These are phyloP conservation scores for Penicillium fimorum DNA, from an alignment of 495 filamentous ascomycete genomes.

Conservation along the genomic window DNA sequence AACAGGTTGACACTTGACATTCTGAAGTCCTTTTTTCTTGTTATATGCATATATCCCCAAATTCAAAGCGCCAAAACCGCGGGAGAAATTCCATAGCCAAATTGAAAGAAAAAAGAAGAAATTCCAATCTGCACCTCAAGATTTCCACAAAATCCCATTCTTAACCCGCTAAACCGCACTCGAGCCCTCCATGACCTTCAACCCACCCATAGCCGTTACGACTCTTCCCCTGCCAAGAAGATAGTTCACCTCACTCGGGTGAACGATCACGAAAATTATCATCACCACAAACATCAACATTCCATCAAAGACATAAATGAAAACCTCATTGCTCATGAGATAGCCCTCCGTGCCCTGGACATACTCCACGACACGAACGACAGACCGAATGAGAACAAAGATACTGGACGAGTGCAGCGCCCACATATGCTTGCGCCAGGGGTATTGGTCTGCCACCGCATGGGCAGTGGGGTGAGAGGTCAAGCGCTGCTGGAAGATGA, in stretches of 20 bases:
- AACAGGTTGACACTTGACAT: constrained; percentile 11
- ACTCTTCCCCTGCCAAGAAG: constrained; percentile 21
- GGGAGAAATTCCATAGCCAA: not conserved
- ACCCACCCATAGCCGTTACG: constrained; percentile 23
- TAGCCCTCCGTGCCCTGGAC: constrained; percentile 52
- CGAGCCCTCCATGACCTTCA: constrained; percentile 14
- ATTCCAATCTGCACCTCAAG: not conserved
- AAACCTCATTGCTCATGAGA: constrained; percentile 56
- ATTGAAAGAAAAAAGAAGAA: not conserved
- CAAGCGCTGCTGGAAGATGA: constrained; percentile 42
- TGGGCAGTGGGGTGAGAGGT: constrained; percentile 19
- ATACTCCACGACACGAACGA: constrained; percentile 65
- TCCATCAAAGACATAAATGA: constrained; percentile 63
- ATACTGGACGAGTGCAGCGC: constrained; percentile 52
- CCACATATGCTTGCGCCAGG: constrained; percentile 53
- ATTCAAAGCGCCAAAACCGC: not conserved
- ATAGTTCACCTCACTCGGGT: constrained; percentile 32
- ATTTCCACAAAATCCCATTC: not conserved
- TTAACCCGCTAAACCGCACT: constrained; percentile 1
- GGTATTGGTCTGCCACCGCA: constrained; percentile 18
- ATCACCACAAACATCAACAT: constrained; percentile 55
- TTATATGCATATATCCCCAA: not conserved
- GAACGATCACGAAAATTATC: constrained; percentile 45
- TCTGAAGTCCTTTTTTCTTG: no score
- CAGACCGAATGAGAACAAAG: constrained; percentile 59